Base-by-base conservation (phyloP, 2,329 filamentous ascomycete species). In the Chaetomium olivaceum region DNA sequence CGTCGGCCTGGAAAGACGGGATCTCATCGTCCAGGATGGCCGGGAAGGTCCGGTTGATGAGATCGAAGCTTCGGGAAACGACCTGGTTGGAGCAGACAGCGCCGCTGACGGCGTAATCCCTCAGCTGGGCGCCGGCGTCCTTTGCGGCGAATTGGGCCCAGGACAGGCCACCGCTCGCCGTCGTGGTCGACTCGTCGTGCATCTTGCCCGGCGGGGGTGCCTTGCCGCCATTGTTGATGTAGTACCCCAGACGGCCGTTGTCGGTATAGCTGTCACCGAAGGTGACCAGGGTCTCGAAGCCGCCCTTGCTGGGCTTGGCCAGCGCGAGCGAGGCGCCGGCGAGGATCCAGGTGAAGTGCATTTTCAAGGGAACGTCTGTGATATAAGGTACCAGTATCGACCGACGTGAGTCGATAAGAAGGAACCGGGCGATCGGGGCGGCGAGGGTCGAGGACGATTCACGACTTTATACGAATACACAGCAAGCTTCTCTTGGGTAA, bases 211-310 rank as follows among this genome's bases (percentile, higher is more conserved):
- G 77, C 0, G 90, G 89, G 1, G 91, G 90, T 0, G 85, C 80
- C 6, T 79, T 77, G 51, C 85, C 86, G 70, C 86, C 80, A 69
- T 89, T 79, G 39, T 72, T 76, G 64, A 79, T 77, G 73, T 93
- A 89, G 73, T 91, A 92, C 11, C 73, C 73, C 11, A 91, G 74
- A 11, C 91, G 85, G 14, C 83, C 86, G 71, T 92, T 89, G 73
- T 93, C 91, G 0, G 89, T 91, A 73, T 90, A 93, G 76, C 89
- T 91, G 75, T 92, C 89, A 14, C 90, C 90, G 73, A 93, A 92
- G 0, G 87, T 83, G 48, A 92, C 83, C 46, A 92, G 75, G 58
- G 86, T 88, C 31, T 85, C 81, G 73, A 91, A 87, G 23, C 21
- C 76, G 36, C 33, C 48, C 58, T 61, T 57, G 65, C 55, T 6